A percentile compares a stretch with the other conserved stretches of the same genome.
Conservation (phyloP, 2,329 filamentous ascomycete species). For the Cladosporium cucumerinum region DNA sequence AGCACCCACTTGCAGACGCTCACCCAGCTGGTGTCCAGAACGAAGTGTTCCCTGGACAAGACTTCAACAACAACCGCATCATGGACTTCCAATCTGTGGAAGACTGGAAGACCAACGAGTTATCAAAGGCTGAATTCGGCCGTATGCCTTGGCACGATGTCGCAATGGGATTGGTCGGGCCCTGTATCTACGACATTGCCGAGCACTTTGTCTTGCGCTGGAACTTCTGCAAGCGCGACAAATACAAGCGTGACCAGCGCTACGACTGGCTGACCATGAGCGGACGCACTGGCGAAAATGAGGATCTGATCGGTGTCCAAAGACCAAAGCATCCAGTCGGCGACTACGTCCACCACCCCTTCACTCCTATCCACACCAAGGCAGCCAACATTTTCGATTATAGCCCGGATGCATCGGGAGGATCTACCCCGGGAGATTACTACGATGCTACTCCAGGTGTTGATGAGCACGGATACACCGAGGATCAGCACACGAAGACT, state of each 20-base stretch:
- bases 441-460: constrained; percentile 28
- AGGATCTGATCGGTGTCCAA: constrained; percentile 85
- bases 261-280: constrained; percentile 84
- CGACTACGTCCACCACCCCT: constrained; percentile 78
- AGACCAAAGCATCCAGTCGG: constrained; percentile 85
- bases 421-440: constrained; percentile 21
- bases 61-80: constrained; percentile 96
- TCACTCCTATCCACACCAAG: constrained; percentile 67
- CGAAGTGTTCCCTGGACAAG: constrained; percentile 91
- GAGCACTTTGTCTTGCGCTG: constrained; percentile 92
- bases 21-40: constrained; percentile 78
- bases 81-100: constrained; percentile 91
- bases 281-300: constrained; percentile 71
- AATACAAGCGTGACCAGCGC: constrained; percentile 83
- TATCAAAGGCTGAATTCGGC: constrained; percentile 85
- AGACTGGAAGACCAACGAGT: constrained; percentile 89
- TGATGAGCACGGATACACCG: constrained; percentile 34
- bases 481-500: constrained; percentile 29
- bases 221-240: constrained; percentile 97
- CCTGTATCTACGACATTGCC: constrained; percentile 87
- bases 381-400: constrained; percentile 37
- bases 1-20: constrained; percentile 81
- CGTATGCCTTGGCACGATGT: constrained; percentile 99
- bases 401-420: constrained; percentile 8
- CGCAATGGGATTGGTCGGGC: constrained; percentile 83